Evolutionary conservation across 805 yeast genomes (phyloP), one percentile per base, ranked within the genome.

Genomic region (Saturnispora silvae): DNA sequence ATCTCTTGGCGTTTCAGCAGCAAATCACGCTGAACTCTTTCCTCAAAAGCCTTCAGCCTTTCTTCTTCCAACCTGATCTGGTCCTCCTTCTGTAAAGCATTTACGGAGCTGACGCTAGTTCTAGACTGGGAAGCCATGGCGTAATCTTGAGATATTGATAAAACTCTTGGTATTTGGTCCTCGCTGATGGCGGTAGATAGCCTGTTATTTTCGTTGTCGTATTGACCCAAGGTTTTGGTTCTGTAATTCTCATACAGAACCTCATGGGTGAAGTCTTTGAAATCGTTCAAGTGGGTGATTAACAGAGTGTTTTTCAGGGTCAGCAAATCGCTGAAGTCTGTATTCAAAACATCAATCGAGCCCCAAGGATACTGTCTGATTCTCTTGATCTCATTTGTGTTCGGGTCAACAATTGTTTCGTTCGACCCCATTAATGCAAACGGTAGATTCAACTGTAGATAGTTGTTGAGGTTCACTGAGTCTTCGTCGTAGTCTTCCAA

Each of bases 21-120:
- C 55, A 86, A 67, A 58, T 85, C 95, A 53, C 79, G 82, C 61
- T 86, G 95, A 19, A 86, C 94, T 49, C 92, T 69, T 59, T 79
- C 85, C 61, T 86, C 96, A 56, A 82, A 83, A 31, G 83, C 81
- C 52, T 70, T 77, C 53, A 86, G 68, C 61, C 94, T 73, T 60
- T 83, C 95, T 61, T 86, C 96, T 60, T 86, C 96, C 37, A 79
- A 64, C 51, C 82, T 77, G 51, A 85, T 81, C 61, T 84, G 94
- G 60, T 84, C 95, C 58, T 86, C 96, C 59, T 89, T 82, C 28
- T 49, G 51, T 22, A 39, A 32, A 16, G 45, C 28, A 11, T 37
- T 43, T 6, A 41, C 37, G 17, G 30, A 38, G 8, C 32, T 20
- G 19, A 30, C 34, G 11, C 29, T 32, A 13, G 27, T 25, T 8